phyloP scores from a whole-genome alignment of 129 eudicot species.

The Calendula officinalis region DNA sequence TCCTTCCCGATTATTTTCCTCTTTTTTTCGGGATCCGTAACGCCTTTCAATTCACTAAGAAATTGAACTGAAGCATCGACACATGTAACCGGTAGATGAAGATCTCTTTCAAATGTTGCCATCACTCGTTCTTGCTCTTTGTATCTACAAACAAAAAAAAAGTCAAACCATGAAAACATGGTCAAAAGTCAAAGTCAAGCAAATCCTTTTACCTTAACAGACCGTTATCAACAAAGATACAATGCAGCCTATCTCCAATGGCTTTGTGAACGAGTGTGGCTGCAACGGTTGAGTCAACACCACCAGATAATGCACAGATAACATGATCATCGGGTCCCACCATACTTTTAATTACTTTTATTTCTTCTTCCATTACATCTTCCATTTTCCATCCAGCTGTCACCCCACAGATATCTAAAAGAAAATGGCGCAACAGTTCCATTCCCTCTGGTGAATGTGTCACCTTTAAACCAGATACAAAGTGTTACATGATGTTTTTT shows the following conservation, averaged over 20 bases:
- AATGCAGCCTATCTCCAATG: constrained; percentile 89
- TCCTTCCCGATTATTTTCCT: constrained; percentile 93
- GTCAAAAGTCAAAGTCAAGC: neutral
- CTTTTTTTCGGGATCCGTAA: constrained; percentile 74
- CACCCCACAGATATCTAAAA: constrained; percentile 75
- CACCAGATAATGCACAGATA: constrained; percentile 94
- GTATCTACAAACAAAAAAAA: constrained; percentile 41
- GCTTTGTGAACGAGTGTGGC: constrained; percentile 95
- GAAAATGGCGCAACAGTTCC: constrained; percentile 66
- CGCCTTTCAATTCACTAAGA: constrained; percentile 82
- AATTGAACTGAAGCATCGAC: constrained; percentile 85
- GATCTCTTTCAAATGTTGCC: constrained; percentile 92
- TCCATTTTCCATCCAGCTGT: constrained; percentile 87
- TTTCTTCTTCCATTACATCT: constrained; percentile 81
- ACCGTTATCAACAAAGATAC: constrained; percentile 92
- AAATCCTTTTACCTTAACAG: constrained; percentile 57
- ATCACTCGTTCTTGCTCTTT: constrained; percentile 88
- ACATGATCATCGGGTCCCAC: constrained; percentile 87
- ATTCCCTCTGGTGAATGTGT: constrained; percentile 92
- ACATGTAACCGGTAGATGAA: constrained; percentile 92
- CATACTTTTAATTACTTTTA: constrained; percentile 53
- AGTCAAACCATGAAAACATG: neutral
- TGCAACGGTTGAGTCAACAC: constrained; percentile 97
- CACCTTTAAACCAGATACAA: constrained; percentile 45
- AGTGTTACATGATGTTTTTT: neutral